Percentiles rank a stretch among this genome's conserved stretches.
These are phyloP conservation scores for Schwanniomyces sp. DNA, from an alignment of 805 yeast species.

Conservation along the genomic window DNA sequence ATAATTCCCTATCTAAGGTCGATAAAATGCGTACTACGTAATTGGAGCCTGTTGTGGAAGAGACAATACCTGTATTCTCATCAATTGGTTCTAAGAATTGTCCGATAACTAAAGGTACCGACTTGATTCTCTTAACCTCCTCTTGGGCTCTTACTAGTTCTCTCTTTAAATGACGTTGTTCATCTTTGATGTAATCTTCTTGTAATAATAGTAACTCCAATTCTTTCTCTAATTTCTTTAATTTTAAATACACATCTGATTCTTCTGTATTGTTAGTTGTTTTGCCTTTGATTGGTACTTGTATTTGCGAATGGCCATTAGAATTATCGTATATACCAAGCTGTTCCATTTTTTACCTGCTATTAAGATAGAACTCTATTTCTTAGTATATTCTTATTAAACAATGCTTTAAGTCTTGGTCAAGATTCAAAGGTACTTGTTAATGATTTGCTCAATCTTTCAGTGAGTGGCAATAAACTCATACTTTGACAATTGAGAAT, in stretches of 20 bases:
- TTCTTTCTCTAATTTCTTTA: conserved; percentile 89
- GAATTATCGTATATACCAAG: conserved; percentile 28
- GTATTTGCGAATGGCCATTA: conserved; percentile 8
- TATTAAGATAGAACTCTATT: neutral
- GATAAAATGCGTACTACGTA: conserved; percentile 94
- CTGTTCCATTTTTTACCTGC: conserved; percentile 31
- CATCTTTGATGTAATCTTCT: conserved; percentile 97
- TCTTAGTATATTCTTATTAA: neutral
- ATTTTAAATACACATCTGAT: conserved; percentile 74
- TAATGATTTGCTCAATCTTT: neutral
- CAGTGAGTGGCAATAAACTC: conserved; percentile 1
- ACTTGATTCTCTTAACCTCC: conserved; percentile 95
- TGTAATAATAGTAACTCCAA: conserved; percentile 81
- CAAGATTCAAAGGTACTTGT: neutral
- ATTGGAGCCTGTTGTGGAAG: conserved; percentile 96
- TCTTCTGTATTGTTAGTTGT: conserved; percentile 20
- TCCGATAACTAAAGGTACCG: conserved; percentile 97
- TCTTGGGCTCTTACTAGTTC: conserved; percentile 97
- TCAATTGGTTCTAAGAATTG: conserved; percentile 98
- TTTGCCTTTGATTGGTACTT: conserved; percentile 6
- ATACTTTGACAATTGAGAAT: neutral
- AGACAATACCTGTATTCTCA: conserved; percentile 93
- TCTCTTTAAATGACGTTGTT: conserved; percentile 92
- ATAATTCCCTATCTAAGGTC: conserved; percentile 89
- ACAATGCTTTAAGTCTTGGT: neutral